Base-by-base conservation (phyloP, 441 rosid genomes). In the Manihot esculenta region DNA sequence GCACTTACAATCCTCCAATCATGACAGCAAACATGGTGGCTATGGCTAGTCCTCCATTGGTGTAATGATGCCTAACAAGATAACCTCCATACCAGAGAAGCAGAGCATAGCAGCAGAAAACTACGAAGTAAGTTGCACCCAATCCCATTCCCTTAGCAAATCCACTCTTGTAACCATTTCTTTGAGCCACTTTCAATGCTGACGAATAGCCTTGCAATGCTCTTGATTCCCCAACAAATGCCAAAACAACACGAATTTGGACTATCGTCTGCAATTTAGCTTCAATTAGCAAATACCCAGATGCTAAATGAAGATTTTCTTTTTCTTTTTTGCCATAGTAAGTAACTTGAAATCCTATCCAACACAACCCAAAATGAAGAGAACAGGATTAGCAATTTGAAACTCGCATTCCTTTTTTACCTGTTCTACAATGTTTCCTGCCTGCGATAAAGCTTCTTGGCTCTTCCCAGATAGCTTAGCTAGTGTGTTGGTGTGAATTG, bases 61-160 rank as follows among this genome's bases (percentile, higher is more conserved):
- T 96, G 74, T 81, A 85, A 86, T 87, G 99, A 56, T 93, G 98
- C 33, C 99, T 85, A 48, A 96, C 97, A 38, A 96, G 96, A 56
- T 88, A 91, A 18, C 99, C 99, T 15, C 99, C 99, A 72, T 96
- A 96, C 99, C 99, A 96, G 38, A 96, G 97, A 74, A 96, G 92
- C 54, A 96, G 88, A 18, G 98, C 99, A 60, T 96, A 96, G 64
- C 84, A 93, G 74, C 99, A 96, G 73, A 96, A 96, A 63, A 96
- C 99, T 30, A 96, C 98, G 55, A 96, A 93, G 74, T 96, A 96
- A 33, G 99, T 96, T 17, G 91, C 98, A 26, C 99, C 98, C n/a
- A 96, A 76, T 72, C 98, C 98, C 92, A 96, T 82, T 79, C 99
- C 98, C 83, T 96, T 96, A 23, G 92, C 91, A 33, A 96, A 79